Evolutionary conservation across 495 filamentous ascomycete species (phyloP).

Genomic region (Penicillium lagena): DNA sequence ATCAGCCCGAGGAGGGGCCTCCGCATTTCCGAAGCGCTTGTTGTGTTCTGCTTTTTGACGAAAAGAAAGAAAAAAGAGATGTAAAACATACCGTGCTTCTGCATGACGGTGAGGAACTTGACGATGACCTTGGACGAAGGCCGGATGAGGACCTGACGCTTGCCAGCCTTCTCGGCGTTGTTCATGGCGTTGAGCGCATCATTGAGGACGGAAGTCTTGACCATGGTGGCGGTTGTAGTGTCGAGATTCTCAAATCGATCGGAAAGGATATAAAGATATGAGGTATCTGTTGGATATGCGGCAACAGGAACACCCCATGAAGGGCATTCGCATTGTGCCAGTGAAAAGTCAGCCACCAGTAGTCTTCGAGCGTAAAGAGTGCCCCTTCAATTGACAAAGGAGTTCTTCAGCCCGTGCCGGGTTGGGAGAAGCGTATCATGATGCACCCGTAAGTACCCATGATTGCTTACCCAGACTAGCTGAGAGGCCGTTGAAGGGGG

Average conservation of each 20-base stretch:
- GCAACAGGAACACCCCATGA: too few relatives aligned
- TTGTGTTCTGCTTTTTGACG: constrained; percentile 1
- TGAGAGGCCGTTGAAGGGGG: constrained; percentile 32
- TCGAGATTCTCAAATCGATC: constrained; percentile 78
- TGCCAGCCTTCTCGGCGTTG: constrained; percentile 99
- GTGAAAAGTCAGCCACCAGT: constrained; percentile 69
- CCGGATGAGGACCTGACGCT: constrained; percentile 95
- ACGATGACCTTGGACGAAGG: constrained; percentile 98
- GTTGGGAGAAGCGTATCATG: constrained; percentile 71
- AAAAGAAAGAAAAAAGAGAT: constrained; percentile 1
- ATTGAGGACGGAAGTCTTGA: constrained; percentile 96
- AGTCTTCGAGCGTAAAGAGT: constrained; percentile 88
- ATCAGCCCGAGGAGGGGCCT: constrained; percentile 74
- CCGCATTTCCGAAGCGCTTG: background rate
- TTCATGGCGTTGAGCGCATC: constrained; percentile 99
- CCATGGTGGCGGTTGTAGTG: constrained; percentile 76
- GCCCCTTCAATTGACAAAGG: constrained; percentile 67
- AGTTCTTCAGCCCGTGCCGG: constrained; percentile 86
- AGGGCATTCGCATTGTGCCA: constrained; percentile 18
- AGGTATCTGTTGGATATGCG: constrained; percentile 59
- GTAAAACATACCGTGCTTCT: constrained; percentile 84
- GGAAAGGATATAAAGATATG: constrained; percentile 44
- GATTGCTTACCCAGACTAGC: constrained; percentile 48
- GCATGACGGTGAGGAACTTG: constrained; percentile 98
- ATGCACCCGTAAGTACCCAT: constrained; percentile 6